Evolutionary conservation across 2,329 filamentous ascomycete species (phyloP).

Genomic region (Colletotrichum phormii): DNA sequence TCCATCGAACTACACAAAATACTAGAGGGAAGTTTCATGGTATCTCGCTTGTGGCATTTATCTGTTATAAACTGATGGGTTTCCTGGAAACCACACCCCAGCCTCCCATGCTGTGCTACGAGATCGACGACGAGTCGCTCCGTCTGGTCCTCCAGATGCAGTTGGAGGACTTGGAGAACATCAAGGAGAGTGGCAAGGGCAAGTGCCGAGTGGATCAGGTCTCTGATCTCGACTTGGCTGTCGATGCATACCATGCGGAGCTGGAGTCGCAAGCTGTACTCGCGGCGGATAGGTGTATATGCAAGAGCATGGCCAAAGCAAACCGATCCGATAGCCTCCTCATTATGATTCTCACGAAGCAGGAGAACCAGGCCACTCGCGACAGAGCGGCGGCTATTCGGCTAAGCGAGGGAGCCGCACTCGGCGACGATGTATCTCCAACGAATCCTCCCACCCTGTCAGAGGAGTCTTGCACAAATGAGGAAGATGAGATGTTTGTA

Average conservation of each 20-base stretch:
- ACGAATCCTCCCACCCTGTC: neutral
- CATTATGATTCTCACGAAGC: neutral
- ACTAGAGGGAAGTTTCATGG: too few relatives aligned
- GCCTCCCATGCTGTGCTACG: neutral
- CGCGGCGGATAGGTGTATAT: constrained; percentile 34
- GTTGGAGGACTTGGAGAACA: constrained; percentile 29
- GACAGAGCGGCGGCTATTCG: constrained; percentile 10
- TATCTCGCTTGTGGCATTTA: too few relatives aligned
- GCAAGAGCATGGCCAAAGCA: constrained; percentile 38
- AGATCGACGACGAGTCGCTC: constrained; percentile 34
- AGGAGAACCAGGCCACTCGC: constrained; percentile 9
- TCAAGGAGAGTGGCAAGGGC: constrained; percentile 22
- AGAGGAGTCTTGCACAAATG: neutral
- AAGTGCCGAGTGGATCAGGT: constrained; percentile 26
- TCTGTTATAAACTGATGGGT: too few relatives aligned
- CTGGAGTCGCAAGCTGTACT: constrained; percentile 20
- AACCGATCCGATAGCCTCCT: constrained; percentile 40
- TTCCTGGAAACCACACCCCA: too few relatives aligned
- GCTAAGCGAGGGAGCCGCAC: neutral
- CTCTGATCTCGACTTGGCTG: constrained; percentile 30
- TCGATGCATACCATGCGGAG: constrained; percentile 34
- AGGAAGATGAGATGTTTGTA: neutral
- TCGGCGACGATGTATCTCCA: neutral
- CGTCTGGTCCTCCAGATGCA: constrained; percentile 38
- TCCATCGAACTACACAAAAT: too few relatives aligned